Evolutionary conservation across 805 yeast genomes (phyloP), one percentile per base, ranked within the genome.

Genomic region (Suhomyces vadensis): DNA sequence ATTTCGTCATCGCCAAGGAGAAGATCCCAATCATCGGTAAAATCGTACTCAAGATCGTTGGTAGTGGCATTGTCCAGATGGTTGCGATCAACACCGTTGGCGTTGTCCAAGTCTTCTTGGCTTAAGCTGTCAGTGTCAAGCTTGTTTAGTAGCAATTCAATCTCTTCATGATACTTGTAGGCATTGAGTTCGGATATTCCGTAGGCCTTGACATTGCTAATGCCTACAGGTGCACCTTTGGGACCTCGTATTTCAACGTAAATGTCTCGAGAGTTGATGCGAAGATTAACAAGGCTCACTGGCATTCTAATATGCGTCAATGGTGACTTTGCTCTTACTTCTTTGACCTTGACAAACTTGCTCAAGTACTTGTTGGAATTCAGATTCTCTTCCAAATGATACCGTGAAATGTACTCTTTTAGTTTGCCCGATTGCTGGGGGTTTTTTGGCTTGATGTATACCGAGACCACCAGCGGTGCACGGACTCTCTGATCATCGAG

Each of bases 281-380:
- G 55, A 47, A 65, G 48, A 47, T 68, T 69, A 8, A 70, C 52
- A 25, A 70, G 43, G 39, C 65, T 61, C 6, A 54, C 53, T 2
- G 75, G 74, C 6, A 71, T 38, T 44, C 57, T 58, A 9, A 71
- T 46, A 43, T 66, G 68, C 26, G 56, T 57, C 5, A 63, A 41
- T 5, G 31, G 31, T 35, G 50, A 49, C 4, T 49, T 35, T 3
- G 51, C 38, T 7, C 38, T 35, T 3, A 50, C 39, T 27, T 66
- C 65, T 25, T 61, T 58, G 11, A 69, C 48, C 44, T 68, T 67
- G 43, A 57, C 46, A 43, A 63, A 70, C 41, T 64, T 64, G 3
- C 51, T 52, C 43, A 65, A 51, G 44, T 64, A 69, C 42, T 57
- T 62, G 47, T 58, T 62, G 10, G 43, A 39, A 16, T 29, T 39